phyloP scores from a whole-genome alignment of 768 basidiomycete genomes.

The Kwoniella mangroviensis region DNA sequence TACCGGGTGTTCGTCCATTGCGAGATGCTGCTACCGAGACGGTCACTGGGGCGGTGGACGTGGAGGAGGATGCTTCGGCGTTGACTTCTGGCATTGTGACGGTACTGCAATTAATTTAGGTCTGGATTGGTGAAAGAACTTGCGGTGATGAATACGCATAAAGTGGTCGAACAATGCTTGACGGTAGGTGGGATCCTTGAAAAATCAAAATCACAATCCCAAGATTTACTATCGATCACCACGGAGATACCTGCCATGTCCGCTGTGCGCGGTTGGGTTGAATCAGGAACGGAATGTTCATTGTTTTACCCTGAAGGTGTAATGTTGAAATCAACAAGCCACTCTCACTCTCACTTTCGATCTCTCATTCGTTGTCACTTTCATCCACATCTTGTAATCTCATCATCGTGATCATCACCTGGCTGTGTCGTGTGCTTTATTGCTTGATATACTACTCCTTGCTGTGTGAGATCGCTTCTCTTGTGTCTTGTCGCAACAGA shows the following conservation, averaged over 20 bases:
- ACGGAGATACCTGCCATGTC: not conserved
- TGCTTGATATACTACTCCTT: not conserved
- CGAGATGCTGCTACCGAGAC: constrained; percentile 35
- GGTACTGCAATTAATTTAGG: too few species aligned
- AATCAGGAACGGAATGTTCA: not conserved
- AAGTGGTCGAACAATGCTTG: not conserved
- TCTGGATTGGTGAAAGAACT: too few species aligned
- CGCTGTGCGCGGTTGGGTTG: not conserved
- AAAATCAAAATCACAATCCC: not conserved
- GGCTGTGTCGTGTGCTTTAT: not conserved
- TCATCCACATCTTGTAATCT: not conserved
- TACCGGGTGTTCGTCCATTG: constrained; percentile 42
- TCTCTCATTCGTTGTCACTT: not conserved
- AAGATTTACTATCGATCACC: not conserved
- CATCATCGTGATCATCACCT: constrained; percentile 7
- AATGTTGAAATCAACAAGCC: constrained; percentile 14
- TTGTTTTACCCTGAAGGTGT: not conserved
- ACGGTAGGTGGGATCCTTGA: not conserved
- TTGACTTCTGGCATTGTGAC: constrained; percentile 27
- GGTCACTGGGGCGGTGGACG: constrained; percentile 26
- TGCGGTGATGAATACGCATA: not conserved
- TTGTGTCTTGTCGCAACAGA: constrained; percentile 3
- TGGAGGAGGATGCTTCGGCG: constrained; percentile 28
- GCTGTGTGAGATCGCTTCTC: constrained; percentile 5
- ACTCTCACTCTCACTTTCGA: not conserved